Conservation (phyloP, 1,139 yeast genomes). For the Candida smagusa region DNA sequence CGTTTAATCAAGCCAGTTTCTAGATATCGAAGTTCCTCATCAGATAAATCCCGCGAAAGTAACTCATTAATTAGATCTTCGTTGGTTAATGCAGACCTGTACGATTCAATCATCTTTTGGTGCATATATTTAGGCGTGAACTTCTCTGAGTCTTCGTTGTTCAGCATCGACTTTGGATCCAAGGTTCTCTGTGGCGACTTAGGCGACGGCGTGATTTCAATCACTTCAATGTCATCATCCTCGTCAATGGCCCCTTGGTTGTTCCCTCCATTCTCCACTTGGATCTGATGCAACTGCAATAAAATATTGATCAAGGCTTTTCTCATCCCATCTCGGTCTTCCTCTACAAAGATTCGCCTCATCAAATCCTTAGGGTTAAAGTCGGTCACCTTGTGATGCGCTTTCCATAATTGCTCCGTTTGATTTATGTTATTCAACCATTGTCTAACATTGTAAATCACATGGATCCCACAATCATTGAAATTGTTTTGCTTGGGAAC, state of each 20-base stretch:
- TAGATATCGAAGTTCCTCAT: slow-evolving; percentile 1
- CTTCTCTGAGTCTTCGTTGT: slow-evolving; percentile 2
- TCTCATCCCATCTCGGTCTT: slow-evolving; percentile 34
- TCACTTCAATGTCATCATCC: slow-evolving; percentile 14
- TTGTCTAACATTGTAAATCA: slow-evolving; percentile 70
- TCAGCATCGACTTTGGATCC: slow-evolving; percentile 8
- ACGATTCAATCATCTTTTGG: slow-evolving; percentile 7
- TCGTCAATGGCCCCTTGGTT: slow-evolving; percentile 5
- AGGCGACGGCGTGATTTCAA: slow-evolving; percentile 4
- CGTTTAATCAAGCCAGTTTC: slow-evolving; percentile 1
- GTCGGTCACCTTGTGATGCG: slow-evolving; percentile 11
- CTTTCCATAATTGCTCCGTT: slow-evolving; percentile 51
- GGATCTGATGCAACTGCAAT: slow-evolving; percentile 20
- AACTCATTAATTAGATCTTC: slow-evolving; percentile 4
- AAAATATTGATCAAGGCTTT: slow-evolving; percentile 26
- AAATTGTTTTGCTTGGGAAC: slow-evolving; percentile 87
- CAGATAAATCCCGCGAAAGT: slow-evolving; percentile 3
- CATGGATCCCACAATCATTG: slow-evolving; percentile 95
- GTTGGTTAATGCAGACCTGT: slow-evolving; percentile 4
- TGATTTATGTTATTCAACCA: slow-evolving; percentile 53
- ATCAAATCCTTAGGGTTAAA: slow-evolving; percentile 9
- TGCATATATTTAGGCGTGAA: slow-evolving; percentile 5
- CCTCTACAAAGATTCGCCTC: slow-evolving; percentile 20
- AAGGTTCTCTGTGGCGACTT: slow-evolving; percentile 2
- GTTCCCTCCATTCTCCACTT: slow-evolving; percentile 1